phyloP scores from a whole-genome alignment of 768 basidiomycete species.

The Phanerochaete sordida region DNA sequence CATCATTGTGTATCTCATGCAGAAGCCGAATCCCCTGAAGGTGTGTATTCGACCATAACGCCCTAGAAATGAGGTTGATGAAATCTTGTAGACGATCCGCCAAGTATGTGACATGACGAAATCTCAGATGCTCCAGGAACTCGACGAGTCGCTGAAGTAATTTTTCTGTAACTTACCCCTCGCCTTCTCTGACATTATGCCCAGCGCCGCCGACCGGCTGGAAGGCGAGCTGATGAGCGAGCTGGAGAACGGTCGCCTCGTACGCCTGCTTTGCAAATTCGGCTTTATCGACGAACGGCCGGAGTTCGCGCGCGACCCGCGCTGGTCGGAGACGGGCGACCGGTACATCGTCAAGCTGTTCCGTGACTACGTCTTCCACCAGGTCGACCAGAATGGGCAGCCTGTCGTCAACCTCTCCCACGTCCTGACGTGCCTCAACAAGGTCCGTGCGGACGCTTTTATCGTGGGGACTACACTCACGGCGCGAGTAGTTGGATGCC shows the following conservation, averaged over 20 bases:
- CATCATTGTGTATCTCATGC: conserved; percentile 70
- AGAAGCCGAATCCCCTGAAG: conserved; percentile 67
- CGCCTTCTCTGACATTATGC: not conserved
- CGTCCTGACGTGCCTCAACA: conserved; percentile 90
- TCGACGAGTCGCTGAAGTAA: conserved; percentile 81
- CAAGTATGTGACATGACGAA: conserved; percentile 81
- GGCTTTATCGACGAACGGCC: conserved; percentile 99
- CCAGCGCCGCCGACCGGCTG: conserved; percentile 74
- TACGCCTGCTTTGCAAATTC: conserved; percentile 87
- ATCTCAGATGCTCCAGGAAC: conserved; percentile 66
- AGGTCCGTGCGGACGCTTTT: conserved; percentile 41
- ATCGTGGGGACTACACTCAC: not conserved
- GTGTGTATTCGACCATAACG: conserved; percentile 28
- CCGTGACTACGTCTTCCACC: conserved; percentile 97
- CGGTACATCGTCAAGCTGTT: conserved; percentile 98
- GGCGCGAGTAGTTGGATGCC: conserved; percentile 70
- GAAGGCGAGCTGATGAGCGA: conserved; percentile 85
- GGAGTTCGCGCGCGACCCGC: conserved; percentile 91
- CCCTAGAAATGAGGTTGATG: not conserved
- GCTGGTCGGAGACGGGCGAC: conserved; percentile 99
- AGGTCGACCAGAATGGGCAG: conserved; percentile 86
- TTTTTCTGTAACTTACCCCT: conserved; percentile 17
- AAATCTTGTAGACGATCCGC: conserved; percentile 57
- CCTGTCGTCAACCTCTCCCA: conserved; percentile 90
- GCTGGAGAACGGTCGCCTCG: conserved; percentile 90